These are phyloP conservation scores for Trypethelium eluteriae DNA, from an alignment of 495 filamentous ascomycete genomes.

Conservation along the genomic window DNA sequence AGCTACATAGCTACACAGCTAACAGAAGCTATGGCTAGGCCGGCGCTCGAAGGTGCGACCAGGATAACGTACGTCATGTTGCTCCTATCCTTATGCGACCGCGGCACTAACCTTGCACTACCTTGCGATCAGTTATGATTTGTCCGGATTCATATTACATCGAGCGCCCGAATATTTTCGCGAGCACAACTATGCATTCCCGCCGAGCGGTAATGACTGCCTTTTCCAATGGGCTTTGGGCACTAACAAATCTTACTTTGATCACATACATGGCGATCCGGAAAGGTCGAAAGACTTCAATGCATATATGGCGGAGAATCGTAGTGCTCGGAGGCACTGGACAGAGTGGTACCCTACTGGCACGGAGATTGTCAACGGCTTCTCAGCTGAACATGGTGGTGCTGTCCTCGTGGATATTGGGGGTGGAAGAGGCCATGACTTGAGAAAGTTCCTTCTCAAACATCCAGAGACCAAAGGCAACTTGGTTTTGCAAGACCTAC, in stretches of 20 bases:
- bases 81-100: neutral
- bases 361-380: constrained; percentile 3
- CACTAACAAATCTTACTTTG: neutral
- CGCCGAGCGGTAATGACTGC: neutral
- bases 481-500: constrained; percentile 20
- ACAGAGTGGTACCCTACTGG: constrained; percentile 14
- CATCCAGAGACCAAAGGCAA: constrained; percentile 18
- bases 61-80: constrained; percentile 5
- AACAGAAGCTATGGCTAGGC: constrained; percentile 6
- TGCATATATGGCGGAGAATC: neutral
- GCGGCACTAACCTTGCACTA: neutral
- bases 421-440: constrained; percentile 17
- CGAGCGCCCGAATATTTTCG: neutral
- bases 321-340: constrained; percentile 11
- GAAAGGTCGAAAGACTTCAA: neutral
- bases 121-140: neutral
- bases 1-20: constrained; percentile 15
- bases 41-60: neutral
- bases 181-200: neutral
- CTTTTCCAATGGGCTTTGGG: neutral
- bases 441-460: constrained; percentile 10
- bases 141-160: neutral
- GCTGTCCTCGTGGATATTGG: constrained; percentile 20
- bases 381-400: neutral
- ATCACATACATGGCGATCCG: neutral